Percentiles rank a stretch among this genome's conserved stretches.
Conservation (phyloP, 2,329 filamentous ascomycete genomes). For the Penicillium griseofulvum region DNA sequence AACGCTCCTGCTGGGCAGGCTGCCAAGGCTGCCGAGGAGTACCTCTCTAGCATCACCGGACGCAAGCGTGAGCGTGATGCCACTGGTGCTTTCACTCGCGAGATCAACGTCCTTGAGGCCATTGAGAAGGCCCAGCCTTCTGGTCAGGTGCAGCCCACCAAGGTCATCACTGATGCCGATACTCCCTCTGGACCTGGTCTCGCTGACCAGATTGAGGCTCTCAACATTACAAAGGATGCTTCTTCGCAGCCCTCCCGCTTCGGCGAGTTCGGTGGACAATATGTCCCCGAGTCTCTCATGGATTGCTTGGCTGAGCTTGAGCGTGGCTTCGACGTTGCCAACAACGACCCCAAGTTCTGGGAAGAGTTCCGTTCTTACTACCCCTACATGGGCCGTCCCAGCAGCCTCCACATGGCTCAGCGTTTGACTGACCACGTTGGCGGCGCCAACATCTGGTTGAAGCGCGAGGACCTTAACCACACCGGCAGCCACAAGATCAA, state of each 20-base stretch:
- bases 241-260: conserved; percentile 77
- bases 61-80: conserved; percentile 50
- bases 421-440: conserved; percentile 84
- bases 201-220: conserved; percentile 77
- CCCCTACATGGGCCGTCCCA: conserved; percentile 93
- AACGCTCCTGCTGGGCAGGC: conserved; percentile 65
- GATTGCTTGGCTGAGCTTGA: conserved; percentile 91
- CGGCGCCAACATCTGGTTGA: conserved; percentile 95
- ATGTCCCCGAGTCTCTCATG: conserved; percentile 96
- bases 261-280: conserved; percentile 94
- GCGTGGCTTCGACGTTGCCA: conserved; percentile 82
- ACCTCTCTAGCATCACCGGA: conserved; percentile 72
- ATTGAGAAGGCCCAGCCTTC: conserved; percentile 61
- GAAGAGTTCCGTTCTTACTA: conserved; percentile 95
- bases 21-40: conserved; percentile 75
- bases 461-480: conserved; percentile 96
- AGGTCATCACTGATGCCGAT: conserved; percentile 61
- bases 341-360: conserved; percentile 90
- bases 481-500: conserved; percentile 99
- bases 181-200: conserved; percentile 62
- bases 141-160: conserved; percentile 51
- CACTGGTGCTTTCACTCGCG: conserved; percentile 54
- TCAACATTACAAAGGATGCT: conserved; percentile 62
- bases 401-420: conserved; percentile 84
- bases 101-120: conserved; percentile 69